Percentiles rank a stretch among this genome's conserved stretches.
These are phyloP conservation scores for Neonectria hederae DNA, from an alignment of 2,329 filamentous ascomycete species.

Conservation along the genomic window DNA sequence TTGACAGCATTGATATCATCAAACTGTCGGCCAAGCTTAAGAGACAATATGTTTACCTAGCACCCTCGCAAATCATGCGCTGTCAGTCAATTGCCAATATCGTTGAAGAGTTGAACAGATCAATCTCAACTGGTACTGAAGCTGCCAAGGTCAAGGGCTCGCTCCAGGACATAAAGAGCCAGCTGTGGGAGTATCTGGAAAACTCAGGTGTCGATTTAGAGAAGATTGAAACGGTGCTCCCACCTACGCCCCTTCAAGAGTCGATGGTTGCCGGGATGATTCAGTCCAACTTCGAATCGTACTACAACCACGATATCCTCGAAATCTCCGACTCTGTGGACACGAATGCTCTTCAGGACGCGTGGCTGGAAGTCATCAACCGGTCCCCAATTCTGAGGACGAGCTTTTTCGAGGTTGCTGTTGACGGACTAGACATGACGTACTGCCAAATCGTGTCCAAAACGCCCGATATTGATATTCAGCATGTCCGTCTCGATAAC, in stretches of 20 bases:
- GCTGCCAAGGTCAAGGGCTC: neutral
- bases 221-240: constrained; percentile 69
- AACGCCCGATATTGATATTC: constrained; percentile 32
- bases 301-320: constrained; percentile 87
- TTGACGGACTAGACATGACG: constrained; percentile 61
- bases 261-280: constrained; percentile 87
- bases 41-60: constrained; percentile 65
- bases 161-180: constrained; percentile 39
- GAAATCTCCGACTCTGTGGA: constrained; percentile 66
- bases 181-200: constrained; percentile 52
- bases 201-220: constrained; percentile 47
- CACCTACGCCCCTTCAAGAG: constrained; percentile 86
- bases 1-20: constrained; percentile 93
- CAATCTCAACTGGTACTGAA: neutral
- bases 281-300: constrained; percentile 75
- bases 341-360: constrained; percentile 61
- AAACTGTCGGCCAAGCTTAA: constrained; percentile 80
- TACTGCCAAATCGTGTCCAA: constrained; percentile 61
- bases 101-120: constrained; percentile 27
- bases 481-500: constrained; percentile 36
- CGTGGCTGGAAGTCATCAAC: constrained; percentile 70
- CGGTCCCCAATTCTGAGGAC: constrained; percentile 79
- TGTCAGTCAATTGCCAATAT: constrained; percentile 74
- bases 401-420: constrained; percentile 72
- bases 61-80: constrained; percentile 82